Percentiles rank a stretch among this genome's conserved stretches.
These are phyloP conservation scores for Colletotrichum godetiae DNA, from an alignment of 2,329 filamentous ascomycete species.

Conservation along the genomic window DNA sequence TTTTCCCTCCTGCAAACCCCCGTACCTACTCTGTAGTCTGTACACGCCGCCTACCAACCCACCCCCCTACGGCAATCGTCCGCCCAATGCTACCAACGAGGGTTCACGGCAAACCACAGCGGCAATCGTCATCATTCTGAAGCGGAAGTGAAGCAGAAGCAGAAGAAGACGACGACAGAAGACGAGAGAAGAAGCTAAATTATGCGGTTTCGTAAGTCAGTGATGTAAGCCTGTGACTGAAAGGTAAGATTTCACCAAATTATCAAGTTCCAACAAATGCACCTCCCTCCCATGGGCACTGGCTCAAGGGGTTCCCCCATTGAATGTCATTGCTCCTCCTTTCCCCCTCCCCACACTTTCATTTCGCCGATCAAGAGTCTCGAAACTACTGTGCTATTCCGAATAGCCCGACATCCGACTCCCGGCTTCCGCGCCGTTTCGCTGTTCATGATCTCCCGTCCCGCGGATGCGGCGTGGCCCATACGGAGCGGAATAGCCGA, in stretches of 20 bases:
- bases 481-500: background rate
- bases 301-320: background rate
- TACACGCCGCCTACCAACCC: too few species aligned
- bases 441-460: background rate
- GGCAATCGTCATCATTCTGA: background rate
- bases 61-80: too few species aligned
- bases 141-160: background rate
- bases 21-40: too few species aligned
- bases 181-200: background rate
- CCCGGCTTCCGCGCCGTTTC: constrained; percentile 20
- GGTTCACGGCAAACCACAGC: background rate
- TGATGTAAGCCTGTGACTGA: background rate
- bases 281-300: background rate
- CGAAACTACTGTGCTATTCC: background rate
- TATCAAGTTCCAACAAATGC: too few species aligned
- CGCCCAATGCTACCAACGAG: background rate
- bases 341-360: background rate
- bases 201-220: background rate
- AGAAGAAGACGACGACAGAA: background rate
- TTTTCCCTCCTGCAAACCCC: background rate
- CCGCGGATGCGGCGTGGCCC: background rate
- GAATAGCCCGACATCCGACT: constrained; percentile 16
- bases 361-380: background rate
- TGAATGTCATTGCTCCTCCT: background rate
- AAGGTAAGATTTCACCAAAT: too few species aligned